These are phyloP conservation scores for Plasmodium inui DNA, from an alignment of 169 alveolate genomes.

Conservation along the genomic window DNA sequence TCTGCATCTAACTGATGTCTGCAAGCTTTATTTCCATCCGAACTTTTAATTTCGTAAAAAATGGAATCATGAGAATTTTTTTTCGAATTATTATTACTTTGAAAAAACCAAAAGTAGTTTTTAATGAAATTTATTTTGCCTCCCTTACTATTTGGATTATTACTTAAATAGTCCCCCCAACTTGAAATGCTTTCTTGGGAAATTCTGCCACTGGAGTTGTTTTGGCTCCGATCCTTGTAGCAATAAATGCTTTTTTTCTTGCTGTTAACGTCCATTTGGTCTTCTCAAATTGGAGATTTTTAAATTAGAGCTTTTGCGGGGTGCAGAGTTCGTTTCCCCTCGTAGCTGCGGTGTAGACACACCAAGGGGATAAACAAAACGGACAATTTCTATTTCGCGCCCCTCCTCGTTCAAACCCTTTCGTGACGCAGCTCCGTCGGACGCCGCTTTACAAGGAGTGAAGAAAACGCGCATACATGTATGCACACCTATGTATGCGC, in stretches of 20 bases:
- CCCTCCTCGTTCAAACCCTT: background rate
- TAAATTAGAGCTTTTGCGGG: background rate
- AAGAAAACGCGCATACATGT: background rate
- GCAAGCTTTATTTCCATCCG: background rate
- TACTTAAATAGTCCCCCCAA: background rate
- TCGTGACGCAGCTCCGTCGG: background rate
- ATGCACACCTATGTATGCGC: background rate
- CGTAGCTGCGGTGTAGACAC: background rate
- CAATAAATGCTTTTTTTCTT: constrained; percentile 23
- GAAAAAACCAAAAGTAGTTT: constrained; percentile 13
- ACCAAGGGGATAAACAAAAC: background rate
- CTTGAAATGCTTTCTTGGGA: constrained; percentile 8
- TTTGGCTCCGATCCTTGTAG: constrained; percentile 28
- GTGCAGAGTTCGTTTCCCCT: background rate
- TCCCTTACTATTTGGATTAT: background rate
- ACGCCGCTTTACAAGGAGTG: background rate
- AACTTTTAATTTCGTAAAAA: constrained; percentile 39
- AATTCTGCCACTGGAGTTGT: background rate
- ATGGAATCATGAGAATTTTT: constrained; percentile 18
- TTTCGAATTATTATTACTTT: background rate
- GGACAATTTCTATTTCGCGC: background rate
- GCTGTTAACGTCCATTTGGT: background rate
- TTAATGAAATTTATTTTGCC: background rate
- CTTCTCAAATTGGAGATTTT: background rate
- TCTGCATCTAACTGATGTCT: background rate